These are phyloP conservation scores for Cladophialophora bantiana DNA, from an alignment of 2,329 filamentous ascomycete species.

Conservation along the genomic window DNA sequence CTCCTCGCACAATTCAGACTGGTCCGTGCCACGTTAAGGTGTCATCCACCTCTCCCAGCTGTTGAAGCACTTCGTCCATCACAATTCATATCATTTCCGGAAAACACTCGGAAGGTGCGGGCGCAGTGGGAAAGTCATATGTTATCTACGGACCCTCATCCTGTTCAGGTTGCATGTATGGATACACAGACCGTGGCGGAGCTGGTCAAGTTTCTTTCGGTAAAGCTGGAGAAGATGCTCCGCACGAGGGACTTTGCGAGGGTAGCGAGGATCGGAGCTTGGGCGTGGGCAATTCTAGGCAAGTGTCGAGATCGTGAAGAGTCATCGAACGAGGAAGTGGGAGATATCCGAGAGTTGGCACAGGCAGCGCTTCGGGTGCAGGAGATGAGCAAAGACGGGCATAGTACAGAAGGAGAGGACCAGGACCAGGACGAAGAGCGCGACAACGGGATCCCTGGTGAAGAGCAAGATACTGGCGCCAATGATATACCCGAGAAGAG, in stretches of 20 bases:
- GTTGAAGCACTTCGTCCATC: conserved; percentile 62
- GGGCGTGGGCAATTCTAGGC: conserved; percentile 85
- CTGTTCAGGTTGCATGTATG: conserved; percentile 60
- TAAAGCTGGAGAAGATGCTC: conserved; percentile 68
- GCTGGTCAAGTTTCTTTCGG: conserved; percentile 67
- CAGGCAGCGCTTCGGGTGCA: conserved; percentile 73
- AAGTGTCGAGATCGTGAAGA: conserved; percentile 76
- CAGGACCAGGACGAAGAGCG: conserved; percentile 13
- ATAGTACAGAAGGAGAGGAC: conserved; percentile 39
- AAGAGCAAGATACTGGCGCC: conserved; percentile 26
- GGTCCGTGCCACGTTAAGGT: conserved; percentile 69
- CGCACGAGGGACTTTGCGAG: conserved; percentile 67
- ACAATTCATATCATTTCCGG: conserved; percentile 61
- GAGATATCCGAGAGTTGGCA: conserved; percentile 77
- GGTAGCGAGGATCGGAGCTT: conserved; percentile 73
- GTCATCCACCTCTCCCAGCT: conserved; percentile 60
- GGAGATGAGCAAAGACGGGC: conserved; percentile 46
- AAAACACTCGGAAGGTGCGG: conserved; percentile 60
- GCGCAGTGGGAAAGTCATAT: conserved; percentile 62
- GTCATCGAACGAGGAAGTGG: conserved; percentile 76
- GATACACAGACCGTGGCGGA: conserved; percentile 69
- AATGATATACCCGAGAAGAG: conserved; percentile 38
- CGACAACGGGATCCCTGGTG: neutral
- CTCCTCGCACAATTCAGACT: conserved; percentile 69
- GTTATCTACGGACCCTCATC: conserved; percentile 54